These are phyloP conservation scores for Spencermartinsiella ligniputridi DNA, from an alignment of 1,139 yeast genomes.

Conservation along the genomic window DNA sequence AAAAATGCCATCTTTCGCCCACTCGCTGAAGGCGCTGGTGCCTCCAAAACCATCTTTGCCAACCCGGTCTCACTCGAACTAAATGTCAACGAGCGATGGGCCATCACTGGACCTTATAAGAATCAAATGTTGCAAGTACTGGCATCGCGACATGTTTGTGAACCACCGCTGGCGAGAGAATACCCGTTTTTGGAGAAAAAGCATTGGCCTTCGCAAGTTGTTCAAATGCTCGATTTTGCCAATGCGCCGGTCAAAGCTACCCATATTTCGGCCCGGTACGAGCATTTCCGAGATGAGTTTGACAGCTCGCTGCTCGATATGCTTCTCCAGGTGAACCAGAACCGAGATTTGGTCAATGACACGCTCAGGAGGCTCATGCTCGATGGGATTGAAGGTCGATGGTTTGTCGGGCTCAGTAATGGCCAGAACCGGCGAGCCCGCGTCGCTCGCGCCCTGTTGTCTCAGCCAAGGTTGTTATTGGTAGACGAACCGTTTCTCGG, in stretches of 20 bases:
- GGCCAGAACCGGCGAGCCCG: slow-evolving; percentile 93
- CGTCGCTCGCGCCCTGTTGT: slow-evolving; percentile 67
- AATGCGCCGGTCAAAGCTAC: slow-evolving; percentile 53
- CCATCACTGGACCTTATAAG: slow-evolving; percentile 47
- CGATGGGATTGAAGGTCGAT: slow-evolving; percentile 54
- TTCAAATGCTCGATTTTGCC: slow-evolving; percentile 63
- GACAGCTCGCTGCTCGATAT: slow-evolving; percentile 71
- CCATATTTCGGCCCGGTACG: slow-evolving; percentile 85
- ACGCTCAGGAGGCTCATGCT: slow-evolving; percentile 53
- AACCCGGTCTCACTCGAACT: slow-evolving; percentile 32
- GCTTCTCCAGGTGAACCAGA: slow-evolving; percentile 38
- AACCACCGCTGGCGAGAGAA: slow-evolving; percentile 50
- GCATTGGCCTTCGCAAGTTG: slow-evolving; percentile 45
- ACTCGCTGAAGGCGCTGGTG: slow-evolving; percentile 19
- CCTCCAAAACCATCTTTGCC: slow-evolving; percentile 18
- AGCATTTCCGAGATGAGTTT: slow-evolving; percentile 74
- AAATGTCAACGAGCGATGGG: slow-evolving; percentile 42
- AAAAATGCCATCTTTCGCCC: slow-evolving; percentile 24
- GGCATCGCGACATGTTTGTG: slow-evolving; percentile 45
- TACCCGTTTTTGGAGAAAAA: slow-evolving; percentile 49
- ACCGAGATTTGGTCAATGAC: slow-evolving; percentile 32
- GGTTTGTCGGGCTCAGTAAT: slow-evolving; percentile 85
- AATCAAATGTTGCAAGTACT: slow-evolving; percentile 41
- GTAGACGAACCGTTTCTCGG: slow-evolving; percentile 94
- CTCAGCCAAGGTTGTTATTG: slow-evolving; percentile 59